phyloP scores from a whole-genome alignment of 1,139 yeast genomes.

The Blastobotrys malaysiensis region DNA sequence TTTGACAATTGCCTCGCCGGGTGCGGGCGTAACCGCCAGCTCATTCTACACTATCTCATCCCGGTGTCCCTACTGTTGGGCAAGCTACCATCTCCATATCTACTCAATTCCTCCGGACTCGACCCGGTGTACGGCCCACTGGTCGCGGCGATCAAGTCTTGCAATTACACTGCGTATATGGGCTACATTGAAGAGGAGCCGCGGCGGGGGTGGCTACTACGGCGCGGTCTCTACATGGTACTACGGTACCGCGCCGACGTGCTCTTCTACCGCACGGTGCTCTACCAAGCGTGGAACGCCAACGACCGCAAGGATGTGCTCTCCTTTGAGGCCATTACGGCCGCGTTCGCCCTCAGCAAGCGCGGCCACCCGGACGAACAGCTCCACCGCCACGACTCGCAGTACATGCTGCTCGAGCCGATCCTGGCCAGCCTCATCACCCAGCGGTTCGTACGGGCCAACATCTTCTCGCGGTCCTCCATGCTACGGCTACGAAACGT shows the following conservation, averaged over 20 bases:
- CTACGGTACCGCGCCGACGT: constrained; percentile 26
- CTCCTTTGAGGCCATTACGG: neutral
- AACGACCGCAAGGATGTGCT: constrained; percentile 1
- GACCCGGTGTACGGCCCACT: constrained; percentile 28
- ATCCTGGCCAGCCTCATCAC: constrained; percentile 33
- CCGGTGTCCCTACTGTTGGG: constrained; percentile 45
- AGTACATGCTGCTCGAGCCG: constrained; percentile 30
- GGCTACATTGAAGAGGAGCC: constrained; percentile 24
- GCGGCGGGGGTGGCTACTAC: constrained; percentile 24
- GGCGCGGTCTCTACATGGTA: constrained; percentile 28
- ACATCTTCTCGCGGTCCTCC: constrained; percentile 28
- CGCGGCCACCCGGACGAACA: constrained; percentile 11
- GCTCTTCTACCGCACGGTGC: constrained; percentile 29
- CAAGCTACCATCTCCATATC: constrained; percentile 26
- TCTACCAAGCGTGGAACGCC: constrained; percentile 19
- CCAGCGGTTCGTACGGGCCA: constrained; percentile 35
- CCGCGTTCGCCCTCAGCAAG: constrained; percentile 19
- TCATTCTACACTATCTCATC: constrained; percentile 47
- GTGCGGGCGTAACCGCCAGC: constrained; percentile 34
- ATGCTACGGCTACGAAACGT: constrained; percentile 23
- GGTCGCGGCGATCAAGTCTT: constrained; percentile 24
- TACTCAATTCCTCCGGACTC: constrained; percentile 25
- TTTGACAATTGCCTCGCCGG: constrained; percentile 41
- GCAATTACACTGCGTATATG: constrained; percentile 26
- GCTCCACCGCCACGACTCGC: constrained; percentile 9